phyloP scores from a whole-genome alignment of 768 basidiomycete genomes.

The Clitopilus passeckerianus region DNA sequence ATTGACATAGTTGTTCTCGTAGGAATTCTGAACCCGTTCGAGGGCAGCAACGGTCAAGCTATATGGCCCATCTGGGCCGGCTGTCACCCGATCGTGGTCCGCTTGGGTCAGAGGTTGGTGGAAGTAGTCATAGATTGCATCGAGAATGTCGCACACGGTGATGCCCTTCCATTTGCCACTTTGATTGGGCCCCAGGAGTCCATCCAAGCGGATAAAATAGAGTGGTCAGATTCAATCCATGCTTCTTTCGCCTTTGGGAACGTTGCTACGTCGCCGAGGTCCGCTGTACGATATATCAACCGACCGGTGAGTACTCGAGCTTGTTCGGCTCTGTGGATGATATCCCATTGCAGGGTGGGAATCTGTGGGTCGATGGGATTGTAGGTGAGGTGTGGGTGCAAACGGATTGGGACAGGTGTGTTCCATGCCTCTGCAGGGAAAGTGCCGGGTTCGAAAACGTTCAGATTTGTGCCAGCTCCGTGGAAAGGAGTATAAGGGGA shows the following conservation, averaged over 20 bases:
- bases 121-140: conserved; percentile 45
- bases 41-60: conserved; percentile 21
- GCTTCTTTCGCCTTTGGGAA: conserved; percentile 23
- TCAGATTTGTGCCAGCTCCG: neutral
- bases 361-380: conserved; percentile 31
- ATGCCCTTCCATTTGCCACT: conserved; percentile 26
- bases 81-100: conserved; percentile 23
- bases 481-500: conserved; percentile 7
- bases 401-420: conserved; percentile 14
- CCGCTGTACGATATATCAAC: conserved; percentile 15
- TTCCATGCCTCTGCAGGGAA: conserved; percentile 14
- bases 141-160: conserved; percentile 40
- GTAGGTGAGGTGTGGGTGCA: conserved; percentile 27
- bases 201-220: conserved; percentile 35
- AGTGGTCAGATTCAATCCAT: conserved; percentile 33
- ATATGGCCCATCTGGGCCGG: conserved; percentile 16
- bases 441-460: conserved; percentile 17
- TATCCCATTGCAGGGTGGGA: conserved; percentile 37
- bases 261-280: conserved; percentile 27
- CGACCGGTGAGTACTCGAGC: conserved; percentile 28
- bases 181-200: conserved; percentile 46
- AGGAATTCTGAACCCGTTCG: conserved; percentile 31
- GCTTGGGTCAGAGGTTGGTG: conserved; percentile 32
- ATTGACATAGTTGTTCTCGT: conserved; percentile 34
- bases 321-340: conserved; percentile 30